Base-by-base conservation (phyloP, 2,329 filamentous ascomycete genomes). In the Zasmidium citrigriseum region DNA sequence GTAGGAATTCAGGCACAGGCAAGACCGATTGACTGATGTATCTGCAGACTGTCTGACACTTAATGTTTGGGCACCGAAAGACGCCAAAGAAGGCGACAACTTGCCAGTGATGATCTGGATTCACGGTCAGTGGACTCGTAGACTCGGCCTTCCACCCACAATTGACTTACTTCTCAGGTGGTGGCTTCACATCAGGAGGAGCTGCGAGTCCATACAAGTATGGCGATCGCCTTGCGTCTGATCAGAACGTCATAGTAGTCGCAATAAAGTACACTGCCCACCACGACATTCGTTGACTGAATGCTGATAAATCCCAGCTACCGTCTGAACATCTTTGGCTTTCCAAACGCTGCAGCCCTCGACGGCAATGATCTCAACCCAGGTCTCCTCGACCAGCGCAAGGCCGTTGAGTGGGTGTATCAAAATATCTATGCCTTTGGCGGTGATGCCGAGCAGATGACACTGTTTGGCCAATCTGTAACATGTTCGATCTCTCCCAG, bases 41-140 rank as follows among this genome's bases (percentile, higher is more conserved):
- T 18, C 4, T 65, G 68, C 73, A 58, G 74, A 75, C 53, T 76
- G 73, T 59, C 61, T 76, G 55, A 71, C 69, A 10, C 52, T 76
- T 23, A 75, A 76, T 49, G 63, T 75, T 14, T 75, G 73, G 73
- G 58, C 55, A 1, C 76, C 76, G 25, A 59, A 63, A 41, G 21
- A 14, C 5, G 58, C 65, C 5, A 47, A 41, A 0, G 66, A 64
- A 14, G 59, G 64, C 22, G 63, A 14, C 54, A 65, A 46, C 57
- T 56, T 75, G 34, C 71, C 76, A 1, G 74, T 80, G 4, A 64
- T 79, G 25, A 68, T 80, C 2, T 75, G 58, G 58, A 61, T 63
- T 11, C 59, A 61, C 24, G 61, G 61, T 27, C 54, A n/a, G n/a
- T n/a, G n/a, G n/a, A n/a, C n/a, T 41, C 34, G 34, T 41, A n/a